Conservation (phyloP, 306 rosid species). For the Prunus kanzakura region DNA sequence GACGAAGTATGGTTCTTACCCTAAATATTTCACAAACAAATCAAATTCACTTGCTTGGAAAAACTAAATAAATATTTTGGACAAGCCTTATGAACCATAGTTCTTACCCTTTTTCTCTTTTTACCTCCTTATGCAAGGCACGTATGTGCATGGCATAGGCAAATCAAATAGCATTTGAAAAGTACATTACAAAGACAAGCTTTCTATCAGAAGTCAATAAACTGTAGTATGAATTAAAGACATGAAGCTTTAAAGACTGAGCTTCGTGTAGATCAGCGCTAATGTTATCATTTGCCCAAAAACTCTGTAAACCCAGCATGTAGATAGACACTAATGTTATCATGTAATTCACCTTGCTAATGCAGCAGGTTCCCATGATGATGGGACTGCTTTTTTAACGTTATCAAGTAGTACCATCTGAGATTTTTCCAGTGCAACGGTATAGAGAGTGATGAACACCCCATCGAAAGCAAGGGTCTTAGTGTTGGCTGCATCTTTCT, state of each 20-base stretch:
- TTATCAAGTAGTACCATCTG: conserved; percentile 74
- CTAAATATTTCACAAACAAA: not conserved
- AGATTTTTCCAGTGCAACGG: conserved; percentile 90
- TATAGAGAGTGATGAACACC: conserved; percentile 83
- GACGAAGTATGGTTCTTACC: not conserved
- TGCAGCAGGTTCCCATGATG: conserved; percentile 92
- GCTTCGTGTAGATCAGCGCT: conserved; percentile 2
- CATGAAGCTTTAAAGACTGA: conserved; percentile 1
- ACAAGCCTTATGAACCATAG: not conserved
- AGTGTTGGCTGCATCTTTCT: conserved; percentile 88
- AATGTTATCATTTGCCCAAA: not conserved
- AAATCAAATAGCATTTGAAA: not conserved
- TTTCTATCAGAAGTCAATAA: not conserved
- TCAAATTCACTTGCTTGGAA: not conserved
- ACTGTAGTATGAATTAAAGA: not conserved
- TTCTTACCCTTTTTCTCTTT: not conserved
- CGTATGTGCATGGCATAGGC: not conserved
- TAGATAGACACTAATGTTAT: no score
- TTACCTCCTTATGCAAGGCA: not conserved
- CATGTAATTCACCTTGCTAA: conserved; percentile 65
- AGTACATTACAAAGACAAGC: not conserved
- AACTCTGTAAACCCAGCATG: conserved; percentile 2
- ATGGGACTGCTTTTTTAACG: conserved; percentile 77
- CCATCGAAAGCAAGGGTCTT: conserved; percentile 95
- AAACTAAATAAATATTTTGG: not conserved